Percentiles rank a stretch among this genome's conserved stretches.
Conservation (phyloP, 2,329 filamentous ascomycete genomes). For the Saccharata proteae region DNA sequence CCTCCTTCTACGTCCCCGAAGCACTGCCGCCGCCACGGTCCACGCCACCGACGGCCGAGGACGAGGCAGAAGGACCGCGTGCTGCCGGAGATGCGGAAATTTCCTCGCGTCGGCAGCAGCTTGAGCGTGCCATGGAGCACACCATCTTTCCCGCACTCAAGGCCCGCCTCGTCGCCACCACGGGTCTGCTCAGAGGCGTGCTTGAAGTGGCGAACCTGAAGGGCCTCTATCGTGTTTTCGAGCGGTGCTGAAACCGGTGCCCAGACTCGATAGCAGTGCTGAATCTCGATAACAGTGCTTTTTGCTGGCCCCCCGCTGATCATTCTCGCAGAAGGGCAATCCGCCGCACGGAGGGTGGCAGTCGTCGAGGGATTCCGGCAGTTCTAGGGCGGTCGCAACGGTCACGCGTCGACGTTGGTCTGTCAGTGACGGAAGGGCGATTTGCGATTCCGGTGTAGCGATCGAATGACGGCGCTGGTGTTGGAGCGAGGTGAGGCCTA, state of each 20-base stretch:
- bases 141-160: slow-evolving; percentile 85
- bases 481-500: too few relatives aligned
- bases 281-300: too few relatives aligned
- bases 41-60: slow-evolving; percentile 16
- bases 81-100: slow-evolving; percentile 29
- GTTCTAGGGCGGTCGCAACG: too few relatives aligned
- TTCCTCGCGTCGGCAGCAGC: slow-evolving; percentile 46
- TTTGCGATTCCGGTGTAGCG: too few relatives aligned
- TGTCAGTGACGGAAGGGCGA: too few relatives aligned
- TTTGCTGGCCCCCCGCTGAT: too few relatives aligned
- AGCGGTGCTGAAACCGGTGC: slow-evolving; percentile 65
- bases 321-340: too few relatives aligned
- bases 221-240: slow-evolving; percentile 87
- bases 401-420: too few relatives aligned
- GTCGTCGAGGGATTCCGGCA: too few relatives aligned
- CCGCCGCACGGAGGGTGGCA: too few relatives aligned
- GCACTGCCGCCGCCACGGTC: slow-evolving; percentile 56
- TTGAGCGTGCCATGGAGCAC: slow-evolving; percentile 70
- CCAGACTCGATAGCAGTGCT: too few relatives aligned
- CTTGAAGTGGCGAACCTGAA: slow-evolving; percentile 87
- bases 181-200: slow-evolving; percentile 60
- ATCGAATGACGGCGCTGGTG: too few relatives aligned
- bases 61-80: slow-evolving; percentile 13
- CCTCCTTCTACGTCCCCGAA: slow-evolving; percentile 84
- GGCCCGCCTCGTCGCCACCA: slow-evolving; percentile 69